A percentile compares a stretch with the other conserved stretches of the same genome.
Evolutionary conservation across 164 flowering plant genomes (phyloP).

Genomic region (Annona squamosa): DNA sequence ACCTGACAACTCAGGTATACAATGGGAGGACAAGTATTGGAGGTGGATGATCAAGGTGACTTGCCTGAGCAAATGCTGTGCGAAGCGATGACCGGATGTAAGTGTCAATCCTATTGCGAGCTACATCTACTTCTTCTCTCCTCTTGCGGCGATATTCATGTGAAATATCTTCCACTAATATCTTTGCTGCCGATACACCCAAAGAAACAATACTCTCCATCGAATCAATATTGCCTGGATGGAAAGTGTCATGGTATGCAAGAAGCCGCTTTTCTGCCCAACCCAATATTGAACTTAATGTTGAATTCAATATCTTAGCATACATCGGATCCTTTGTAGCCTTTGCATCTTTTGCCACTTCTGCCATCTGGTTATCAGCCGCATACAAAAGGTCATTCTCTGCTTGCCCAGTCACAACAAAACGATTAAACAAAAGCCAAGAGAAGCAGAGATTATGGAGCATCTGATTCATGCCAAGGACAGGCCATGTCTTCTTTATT

Average conservation of each 20-base stretch:
- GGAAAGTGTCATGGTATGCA: slow-evolving; percentile 65
- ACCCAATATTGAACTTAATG: slow-evolving; percentile 41
- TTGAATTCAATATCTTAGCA: slow-evolving; percentile 45
- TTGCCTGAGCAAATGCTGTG: slow-evolving; percentile 78
- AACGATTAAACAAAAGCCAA: slow-evolving; percentile 73
- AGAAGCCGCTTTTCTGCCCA: slow-evolving; percentile 82
- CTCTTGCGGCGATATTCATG: slow-evolving; percentile 47
- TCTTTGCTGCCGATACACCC: slow-evolving; percentile 47
- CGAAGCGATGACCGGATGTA: slow-evolving; percentile 80
- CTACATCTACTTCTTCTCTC: slow-evolving; percentile 44
- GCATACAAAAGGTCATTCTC: slow-evolving; percentile 70
- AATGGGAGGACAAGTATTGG: too few species aligned
- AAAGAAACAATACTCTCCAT: slow-evolving; percentile 57
- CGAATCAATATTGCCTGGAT: slow-evolving; percentile 37
- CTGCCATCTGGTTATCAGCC: slow-evolving; percentile 45
- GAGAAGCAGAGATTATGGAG: slow-evolving; percentile 79
- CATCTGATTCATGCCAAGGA: slow-evolving; percentile 70
- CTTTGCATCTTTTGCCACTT: slow-evolving; percentile 68
- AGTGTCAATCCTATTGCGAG: slow-evolving; percentile 50
- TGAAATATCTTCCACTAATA: slow-evolving; percentile 65
- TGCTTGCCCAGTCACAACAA: slow-evolving; percentile 60
- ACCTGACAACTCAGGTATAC: background rate
- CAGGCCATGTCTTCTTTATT: slow-evolving; percentile 78
- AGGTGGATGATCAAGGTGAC: slow-evolving; percentile 14
- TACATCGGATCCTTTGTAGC: slow-evolving; percentile 42